Base-by-base conservation (phyloP, 2,329 filamentous ascomycete species). In the Aspergillus felis region DNA sequence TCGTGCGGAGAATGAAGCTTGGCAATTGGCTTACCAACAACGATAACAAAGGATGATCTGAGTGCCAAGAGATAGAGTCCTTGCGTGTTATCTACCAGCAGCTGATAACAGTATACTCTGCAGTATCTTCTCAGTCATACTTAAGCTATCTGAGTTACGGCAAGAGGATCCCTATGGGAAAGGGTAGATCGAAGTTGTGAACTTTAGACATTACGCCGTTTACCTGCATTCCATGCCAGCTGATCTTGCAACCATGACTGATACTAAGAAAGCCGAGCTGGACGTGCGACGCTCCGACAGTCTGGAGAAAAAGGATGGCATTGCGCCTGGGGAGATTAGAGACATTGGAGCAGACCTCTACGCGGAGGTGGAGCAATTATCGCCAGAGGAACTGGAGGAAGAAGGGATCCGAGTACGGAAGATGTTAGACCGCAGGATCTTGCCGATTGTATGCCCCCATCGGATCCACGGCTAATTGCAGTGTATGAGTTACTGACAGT, bases 291-390 rank as follows among this genome's bases (percentile, higher is more conserved):
- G 52, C 48, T 48, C 55, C 12, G 32, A 57, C 50, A 57, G 52
- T 24, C 51, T 58, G 53, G 65, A 65, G 57, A 68, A 66, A 27
- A 48, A 49, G n/a, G 54, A 56, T 41, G 61, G 64, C 48, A 44
- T 67, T 32, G 56, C 50, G 14, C 48, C 66, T 25, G 67, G 65
- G n/a, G 64, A 63, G 27, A 57, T 65, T 38, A 58, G 61, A 35
- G 77, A 80, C 61, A 79, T 80, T 35, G 77, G 72, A 27, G 77
- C 76, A 4, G 71, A 78, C 24, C 65, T 80, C n/a, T 80, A 76
- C 55, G 69, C 75, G 8, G 78, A 80, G 64, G 74, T 75, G 3
- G 71, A 72, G 35, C 75, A 78, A 41, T 73, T 79, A 38, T 73
- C 75, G 0, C 61, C 71, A 20, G 75, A 78, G 64, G 77, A 80